Evolutionary conservation across 148 eudicot species (phyloP).

Genomic region (Pouteria glomerata): DNA sequence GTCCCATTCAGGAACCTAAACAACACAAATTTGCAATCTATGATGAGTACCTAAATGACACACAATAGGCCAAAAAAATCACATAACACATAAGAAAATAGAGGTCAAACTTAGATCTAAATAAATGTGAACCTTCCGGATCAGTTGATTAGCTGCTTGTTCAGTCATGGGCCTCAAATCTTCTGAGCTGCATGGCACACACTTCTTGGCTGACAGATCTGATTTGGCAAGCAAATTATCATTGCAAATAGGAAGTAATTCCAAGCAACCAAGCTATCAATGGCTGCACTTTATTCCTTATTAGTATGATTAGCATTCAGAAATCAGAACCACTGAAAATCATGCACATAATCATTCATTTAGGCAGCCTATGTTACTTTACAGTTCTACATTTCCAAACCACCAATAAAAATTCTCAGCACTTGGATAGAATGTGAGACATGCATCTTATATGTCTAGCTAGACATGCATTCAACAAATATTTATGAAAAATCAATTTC

Average conservation of each 20-base stretch:
- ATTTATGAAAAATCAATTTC: too few relatives aligned
- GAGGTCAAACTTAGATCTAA: background rate
- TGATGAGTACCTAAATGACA: background rate
- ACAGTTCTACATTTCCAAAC: too few relatives aligned
- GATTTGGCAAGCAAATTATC: constrained; percentile 12
- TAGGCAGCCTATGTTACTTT: too few relatives aligned
- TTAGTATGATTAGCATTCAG: background rate
- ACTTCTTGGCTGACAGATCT: constrained; percentile 76
- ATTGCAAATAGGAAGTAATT: background rate
- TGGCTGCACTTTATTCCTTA: background rate
- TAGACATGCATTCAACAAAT: too few relatives aligned
- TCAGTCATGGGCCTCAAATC: constrained; percentile 77
- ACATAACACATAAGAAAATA: background rate
- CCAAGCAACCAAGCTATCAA: background rate
- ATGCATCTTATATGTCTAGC: too few relatives aligned
- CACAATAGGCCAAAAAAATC: background rate
- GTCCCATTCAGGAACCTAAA: constrained; percentile 84
- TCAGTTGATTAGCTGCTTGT: constrained; percentile 55
- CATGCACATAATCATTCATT: background rate
- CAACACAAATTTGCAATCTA: background rate
- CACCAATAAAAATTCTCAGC: too few relatives aligned
- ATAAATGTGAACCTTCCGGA: constrained; percentile 45
- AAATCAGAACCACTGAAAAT: background rate
- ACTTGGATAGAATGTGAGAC: too few relatives aligned
- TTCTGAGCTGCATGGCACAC: constrained; percentile 76